Base-by-base conservation (phyloP, 371 early-diverging fungal genomes). In the Mucor piriformis region DNA sequence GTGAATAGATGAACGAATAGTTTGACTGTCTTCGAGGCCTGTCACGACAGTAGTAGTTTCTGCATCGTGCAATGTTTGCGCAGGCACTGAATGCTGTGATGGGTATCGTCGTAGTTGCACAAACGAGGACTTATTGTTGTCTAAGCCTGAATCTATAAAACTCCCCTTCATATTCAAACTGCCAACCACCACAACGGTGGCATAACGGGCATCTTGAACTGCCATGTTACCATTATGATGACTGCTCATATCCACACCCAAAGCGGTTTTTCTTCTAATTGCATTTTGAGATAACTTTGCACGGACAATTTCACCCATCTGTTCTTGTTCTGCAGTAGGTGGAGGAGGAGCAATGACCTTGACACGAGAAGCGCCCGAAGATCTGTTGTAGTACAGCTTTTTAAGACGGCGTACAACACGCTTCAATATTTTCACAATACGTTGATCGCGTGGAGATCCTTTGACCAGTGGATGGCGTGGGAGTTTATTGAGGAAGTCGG, bases 381-480 rank as follows among this genome's bases (percentile, higher is more conserved):
- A 63, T 32, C 62, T 53, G 23, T 60, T 54, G 57, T 74, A 77
- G 48, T 81, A 74, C 44, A 77, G 48, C 21, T 64, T 68, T 55
- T 81, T 81, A 25, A 81, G 60, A 2, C 77, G 69, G 29, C 78
- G 69, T 40, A 78, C 71, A n/a, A 78, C 73, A n/a, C 73, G 73
- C 49, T 81, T 81, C 24, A 87, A 40, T 2, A 79, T 82, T 34
- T 77, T 76, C 21, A 84, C 80, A 57, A 85, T 87, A 7, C 87
- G 77, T 43, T 82, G 79, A 53, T 83, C 83, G 13, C 82, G 81
- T 6, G 78, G 70, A 3, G 83, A 81, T 11, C 62, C 42, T n/a
- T 60, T 55, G 5, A 87, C 75, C 33, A 77, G 67, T 2, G 79
- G 73, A 27, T 85, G 76, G 27, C 56, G 57, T 3, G 77, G 65